A percentile compares a stretch with the other conserved stretches of the same genome.
Conservation (phyloP, 2,329 filamentous ascomycete genomes). For the Aureobasidium sp. region DNA sequence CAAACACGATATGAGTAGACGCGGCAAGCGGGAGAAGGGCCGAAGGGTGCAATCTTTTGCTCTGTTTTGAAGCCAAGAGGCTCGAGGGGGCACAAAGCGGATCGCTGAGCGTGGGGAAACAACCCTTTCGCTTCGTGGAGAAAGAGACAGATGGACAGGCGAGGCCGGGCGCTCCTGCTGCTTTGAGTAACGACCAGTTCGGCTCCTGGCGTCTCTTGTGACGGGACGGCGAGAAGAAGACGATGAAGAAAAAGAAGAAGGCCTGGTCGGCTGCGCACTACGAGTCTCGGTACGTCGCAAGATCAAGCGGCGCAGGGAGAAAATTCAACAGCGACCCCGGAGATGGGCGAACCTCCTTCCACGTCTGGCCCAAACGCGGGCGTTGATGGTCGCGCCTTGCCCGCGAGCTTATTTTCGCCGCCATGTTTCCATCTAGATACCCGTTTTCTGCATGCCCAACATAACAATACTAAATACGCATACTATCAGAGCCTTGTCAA, state of each 20-base stretch:
- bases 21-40: not conserved
- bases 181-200: not conserved
- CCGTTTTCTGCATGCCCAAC: not conserved
- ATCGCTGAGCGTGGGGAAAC: conserved; percentile 1
- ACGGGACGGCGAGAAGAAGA: too few relatives aligned
- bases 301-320: not conserved
- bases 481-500: not conserved
- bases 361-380: not conserved
- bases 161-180: not conserved
- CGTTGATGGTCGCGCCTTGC: not conserved
- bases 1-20: not conserved
- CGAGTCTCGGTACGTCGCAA: not conserved
- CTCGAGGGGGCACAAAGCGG: not conserved
- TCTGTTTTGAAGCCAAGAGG: conserved; percentile 3
- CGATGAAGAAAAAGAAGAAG: not conserved
- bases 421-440: not conserved
- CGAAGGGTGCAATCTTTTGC: not conserved
- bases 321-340: not conserved
- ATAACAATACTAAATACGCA: not conserved
- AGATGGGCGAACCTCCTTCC: not conserved
- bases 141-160: not conserved
- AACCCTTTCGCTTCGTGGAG: not conserved
- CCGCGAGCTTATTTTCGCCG: not conserved
- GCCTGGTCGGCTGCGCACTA: not conserved
- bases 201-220: not conserved